Base-by-base conservation (phyloP, 495 filamentous ascomycete species). In the Lasiosphaeria hispida region DNA sequence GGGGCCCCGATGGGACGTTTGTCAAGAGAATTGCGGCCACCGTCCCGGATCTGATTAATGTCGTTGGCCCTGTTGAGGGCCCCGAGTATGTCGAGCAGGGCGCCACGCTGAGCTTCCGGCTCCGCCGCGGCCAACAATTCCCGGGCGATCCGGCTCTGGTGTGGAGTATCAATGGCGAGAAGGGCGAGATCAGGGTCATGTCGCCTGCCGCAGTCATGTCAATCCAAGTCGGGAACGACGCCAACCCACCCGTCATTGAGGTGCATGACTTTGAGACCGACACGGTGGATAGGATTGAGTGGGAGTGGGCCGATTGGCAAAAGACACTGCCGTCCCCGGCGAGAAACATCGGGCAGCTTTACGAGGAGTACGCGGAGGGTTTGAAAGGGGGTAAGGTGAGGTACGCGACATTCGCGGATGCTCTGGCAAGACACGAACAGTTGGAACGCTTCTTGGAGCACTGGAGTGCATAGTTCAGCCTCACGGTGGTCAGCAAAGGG, bases 141-240 rank as follows among this genome's bases (percentile, higher is more conserved):
- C 73, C 75, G 0, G 76, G 75, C 1, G 73, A 74, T 0, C 74
- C 75, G 1, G 76, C 71, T 0, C 69, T 84, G 11, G 59, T 73
- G 14, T 87, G 83, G 85, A 70, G 64, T 0, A 81, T 87, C 43
- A 72, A 75, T 35, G 81, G 83, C 47, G 72, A 77, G 23, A 78
- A 76, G 60, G 83, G 83, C 5, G 80, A 85, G 66, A 77, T 86
- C 14, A 68, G 73, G 17, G 64, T 86, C 15, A 70, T 74, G 0
- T 71, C 71, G 1, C 45, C 53, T 0, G 55, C 41, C 10, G 61
- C 62, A 1, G 23, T 30, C 23, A 57, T 68, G 1, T 71, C 72
- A 8, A 15, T 82, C n/a, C 69, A 77, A 35, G 70, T 74, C 9
- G 64, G 71, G 5, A 57, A 58, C 7, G 68, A 63, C 18, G 57